A percentile compares a stretch with the other conserved stretches of the same genome.
These are phyloP conservation scores for Glycyrrhiza uralensis DNA, from an alignment of 306 rosid genomes.

Conservation along the genomic window DNA sequence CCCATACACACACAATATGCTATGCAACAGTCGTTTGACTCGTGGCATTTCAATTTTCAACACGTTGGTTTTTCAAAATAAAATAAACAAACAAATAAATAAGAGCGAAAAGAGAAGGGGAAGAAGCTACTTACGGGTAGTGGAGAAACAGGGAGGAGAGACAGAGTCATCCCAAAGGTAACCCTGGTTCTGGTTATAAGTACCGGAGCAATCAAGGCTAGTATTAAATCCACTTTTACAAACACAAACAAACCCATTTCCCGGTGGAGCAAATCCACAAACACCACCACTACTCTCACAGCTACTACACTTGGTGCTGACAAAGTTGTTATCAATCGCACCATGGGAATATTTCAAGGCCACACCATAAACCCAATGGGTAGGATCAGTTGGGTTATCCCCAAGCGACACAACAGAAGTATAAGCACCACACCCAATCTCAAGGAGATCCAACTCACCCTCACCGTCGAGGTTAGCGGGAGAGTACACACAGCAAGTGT, in stretches of 20 bases:
- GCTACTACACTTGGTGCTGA: conserved; percentile 36
- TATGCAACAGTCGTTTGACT: no score
- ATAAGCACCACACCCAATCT: conserved; percentile 40
- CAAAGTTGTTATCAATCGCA: conserved; percentile 32
- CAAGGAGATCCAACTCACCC: conserved; percentile 43
- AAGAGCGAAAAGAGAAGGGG: neutral
- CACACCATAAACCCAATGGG: conserved; percentile 58
- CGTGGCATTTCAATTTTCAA: no score
- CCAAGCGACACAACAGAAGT: conserved; percentile 50
- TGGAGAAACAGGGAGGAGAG: conserved; percentile 25
- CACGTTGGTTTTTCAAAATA: no score
- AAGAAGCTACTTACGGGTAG: conserved; percentile 32
- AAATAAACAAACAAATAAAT: neutral
- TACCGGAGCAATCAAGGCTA: conserved; percentile 49
- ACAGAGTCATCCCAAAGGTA: conserved; percentile 31
- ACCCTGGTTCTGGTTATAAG: conserved; percentile 20
- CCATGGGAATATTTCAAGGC: conserved; percentile 44
- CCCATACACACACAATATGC: no score
- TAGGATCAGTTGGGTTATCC: conserved; percentile 51
- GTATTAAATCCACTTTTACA: conserved; percentile 53
- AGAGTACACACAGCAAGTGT: conserved; percentile 64
- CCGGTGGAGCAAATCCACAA: conserved; percentile 50
- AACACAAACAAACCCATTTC: conserved; percentile 49
- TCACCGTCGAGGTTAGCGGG: conserved; percentile 49
- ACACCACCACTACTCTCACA: conserved; percentile 66